A percentile compares a stretch with the other conserved stretches of the same genome.
phyloP scores from a whole-genome alignment of 2,329 filamentous ascomycete species.

The Neopestalotiopsis sp. region DNA sequence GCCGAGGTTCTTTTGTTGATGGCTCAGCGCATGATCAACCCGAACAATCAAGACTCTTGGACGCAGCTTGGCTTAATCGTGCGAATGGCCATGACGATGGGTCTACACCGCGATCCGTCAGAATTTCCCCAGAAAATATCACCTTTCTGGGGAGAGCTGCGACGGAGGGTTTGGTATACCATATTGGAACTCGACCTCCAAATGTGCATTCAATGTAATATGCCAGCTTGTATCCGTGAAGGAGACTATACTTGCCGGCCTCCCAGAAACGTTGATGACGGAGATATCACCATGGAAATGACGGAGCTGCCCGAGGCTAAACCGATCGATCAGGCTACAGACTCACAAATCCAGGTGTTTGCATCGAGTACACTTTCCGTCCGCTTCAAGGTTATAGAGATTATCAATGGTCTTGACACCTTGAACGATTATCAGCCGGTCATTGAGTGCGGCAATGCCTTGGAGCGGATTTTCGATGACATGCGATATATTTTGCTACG shows the following conservation, averaged over 20 bases:
- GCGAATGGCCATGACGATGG: constrained; percentile 64
- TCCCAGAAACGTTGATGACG: constrained; percentile 59
- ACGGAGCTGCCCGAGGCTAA: constrained; percentile 52
- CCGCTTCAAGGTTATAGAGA: constrained; percentile 54
- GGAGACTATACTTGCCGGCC: constrained; percentile 59
- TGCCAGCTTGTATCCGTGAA: constrained; percentile 56
- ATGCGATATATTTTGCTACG: constrained; percentile 58
- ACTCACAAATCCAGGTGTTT: constrained; percentile 59
- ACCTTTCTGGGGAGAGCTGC: constrained; percentile 57
- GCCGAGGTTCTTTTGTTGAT: constrained; percentile 59
- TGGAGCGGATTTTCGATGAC: constrained; percentile 59
- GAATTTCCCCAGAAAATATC: constrained; percentile 55
- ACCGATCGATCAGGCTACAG: constrained; percentile 57
- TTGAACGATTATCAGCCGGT: constrained; percentile 59
- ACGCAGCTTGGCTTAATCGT: constrained; percentile 59
- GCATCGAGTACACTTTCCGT: constrained; percentile 54
- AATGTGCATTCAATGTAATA: constrained; percentile 55
- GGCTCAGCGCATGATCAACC: constrained; percentile 54
- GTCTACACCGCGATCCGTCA: constrained; percentile 60
- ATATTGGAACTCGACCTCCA: constrained; percentile 63
- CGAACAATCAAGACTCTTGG: constrained; percentile 57
- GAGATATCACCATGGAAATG: constrained; percentile 53
- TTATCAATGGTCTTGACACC: constrained; percentile 57
- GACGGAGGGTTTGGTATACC: constrained; percentile 61
- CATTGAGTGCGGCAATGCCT: constrained; percentile 56